Evolutionary conservation across 192 early-diverging fungal species (phyloP), one percentile per base, ranked within the genome.

Genomic region (Phlyctochytrium bullatum): DNA sequence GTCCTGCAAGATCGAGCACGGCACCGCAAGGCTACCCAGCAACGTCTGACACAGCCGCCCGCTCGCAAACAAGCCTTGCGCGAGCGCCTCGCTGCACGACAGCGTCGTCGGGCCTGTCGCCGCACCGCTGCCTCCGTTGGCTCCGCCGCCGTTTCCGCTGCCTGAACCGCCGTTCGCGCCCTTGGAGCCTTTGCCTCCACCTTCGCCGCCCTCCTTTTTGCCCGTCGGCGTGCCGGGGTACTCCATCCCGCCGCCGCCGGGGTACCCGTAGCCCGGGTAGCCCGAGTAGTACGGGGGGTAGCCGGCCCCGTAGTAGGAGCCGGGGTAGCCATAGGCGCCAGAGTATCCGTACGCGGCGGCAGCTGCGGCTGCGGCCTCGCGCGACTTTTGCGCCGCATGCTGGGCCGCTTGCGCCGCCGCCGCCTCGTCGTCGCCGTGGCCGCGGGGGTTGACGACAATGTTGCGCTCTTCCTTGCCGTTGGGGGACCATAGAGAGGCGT

Each of bases 401-500:
- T 47, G 40, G 20, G 40, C 6, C 6, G 40, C 40, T 6, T 6
- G 10, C 40, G 40, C 6, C 6, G 40, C 20, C 10, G 40, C 6
- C 6, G 40, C 6, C 6, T 47, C 40, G 16, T 63, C 32, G 36
- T 69, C 66, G 30, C 54, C 36, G 1, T 27, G 63, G 25, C 24
- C 58, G 24, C 68, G 62, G 20, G 69, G 71, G 56, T 72, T 72
- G 17, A 68, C n/a, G 47, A 72, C 71, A 23, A 72, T 30, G 57
- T 40, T 68, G 36, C 71, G 53, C 14, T 77, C 76, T 36, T 73
- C 68, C 24, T 28, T 62, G 2, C 63, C 52, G 30, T 69, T 34
- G 20, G 62, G 52, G 1, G 76, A 68, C 17, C 29, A 70, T 2
- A 77, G 53, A 4, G 76, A 74, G 29, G 40, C 76, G 65, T 77